These are phyloP conservation scores for Raffaelea deltoideospora DNA, from an alignment of 2,329 filamentous ascomycete genomes.

Conservation along the genomic window DNA sequence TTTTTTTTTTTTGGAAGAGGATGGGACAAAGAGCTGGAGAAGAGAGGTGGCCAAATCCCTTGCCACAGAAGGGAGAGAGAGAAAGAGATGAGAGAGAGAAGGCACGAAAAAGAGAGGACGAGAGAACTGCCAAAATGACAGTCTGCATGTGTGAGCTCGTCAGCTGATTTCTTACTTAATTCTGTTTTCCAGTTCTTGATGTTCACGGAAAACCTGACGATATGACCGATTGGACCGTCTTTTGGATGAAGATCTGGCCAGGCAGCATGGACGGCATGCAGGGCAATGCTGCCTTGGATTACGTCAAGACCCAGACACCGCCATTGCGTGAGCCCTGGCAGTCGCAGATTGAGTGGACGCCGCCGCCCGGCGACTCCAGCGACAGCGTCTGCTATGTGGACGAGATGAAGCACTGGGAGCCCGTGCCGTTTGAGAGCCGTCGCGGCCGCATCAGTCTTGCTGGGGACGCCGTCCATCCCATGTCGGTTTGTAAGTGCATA, in stretches of 20 bases:
- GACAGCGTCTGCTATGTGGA: conserved; percentile 16
- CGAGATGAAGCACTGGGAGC: conserved; percentile 22
- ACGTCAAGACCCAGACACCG: conserved; percentile 12
- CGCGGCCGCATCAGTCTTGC: conserved; percentile 20
- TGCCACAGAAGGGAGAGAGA: no score
- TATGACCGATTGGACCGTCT: conserved; percentile 16
- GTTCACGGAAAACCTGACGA: conserved; percentile 9
- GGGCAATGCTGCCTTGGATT: conserved; percentile 20
- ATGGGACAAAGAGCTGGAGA: no score
- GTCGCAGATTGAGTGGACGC: conserved; percentile 19
- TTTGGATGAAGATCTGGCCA: conserved; percentile 21
- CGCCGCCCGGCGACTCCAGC: conserved; percentile 2
- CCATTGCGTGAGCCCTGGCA: conserved; percentile 17
- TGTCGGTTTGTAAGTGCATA: conserved; percentile 21
- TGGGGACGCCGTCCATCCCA: conserved; percentile 27
- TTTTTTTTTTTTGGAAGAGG: no score
- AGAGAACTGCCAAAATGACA: no score
- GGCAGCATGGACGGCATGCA: conserved; percentile 13
- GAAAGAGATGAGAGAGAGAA: no score
- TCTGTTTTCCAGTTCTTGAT: no score
- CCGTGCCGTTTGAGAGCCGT: conserved; percentile 16
- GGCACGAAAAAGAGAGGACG: no score
- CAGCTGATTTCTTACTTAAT: conserved; percentile 8
- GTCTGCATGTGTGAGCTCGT: no score
- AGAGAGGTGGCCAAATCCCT: no score